Conservation (phyloP, 2,329 filamentous ascomycete species). For the Aspergillus fumigatiaffinis region DNA sequence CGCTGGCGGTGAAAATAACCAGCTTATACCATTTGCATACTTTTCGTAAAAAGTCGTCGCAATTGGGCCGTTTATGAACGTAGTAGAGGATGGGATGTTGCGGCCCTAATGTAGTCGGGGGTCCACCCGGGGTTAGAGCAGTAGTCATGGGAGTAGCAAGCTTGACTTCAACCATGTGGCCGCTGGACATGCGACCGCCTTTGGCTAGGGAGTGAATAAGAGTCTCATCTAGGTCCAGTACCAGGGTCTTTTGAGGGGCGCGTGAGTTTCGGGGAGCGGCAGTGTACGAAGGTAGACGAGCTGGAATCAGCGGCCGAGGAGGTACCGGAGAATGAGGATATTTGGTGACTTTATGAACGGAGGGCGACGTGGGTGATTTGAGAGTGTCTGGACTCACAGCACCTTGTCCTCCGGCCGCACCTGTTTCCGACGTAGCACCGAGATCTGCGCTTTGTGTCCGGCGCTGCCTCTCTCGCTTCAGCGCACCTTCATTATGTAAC, state of each 20-base stretch:
- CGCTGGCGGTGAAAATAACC: conserved; percentile 92
- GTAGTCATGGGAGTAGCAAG: conserved; percentile 48
- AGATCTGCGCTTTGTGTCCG: conserved; percentile 30
- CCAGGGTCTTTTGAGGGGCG: conserved; percentile 81
- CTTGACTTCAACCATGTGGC: conserved; percentile 98
- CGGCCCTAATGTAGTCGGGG: conserved; percentile 65
- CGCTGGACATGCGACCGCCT: conserved; percentile 89
- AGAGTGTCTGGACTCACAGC: conserved; percentile 70
- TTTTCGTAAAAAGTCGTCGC: conserved; percentile 92
- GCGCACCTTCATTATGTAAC: conserved; percentile 72
- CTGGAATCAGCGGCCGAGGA: conserved; percentile 83
- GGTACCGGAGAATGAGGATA: conserved; percentile 89
- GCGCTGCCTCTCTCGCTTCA: conserved; percentile 61
- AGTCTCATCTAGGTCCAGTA: conserved; percentile 94
- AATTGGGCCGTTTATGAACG: conserved; percentile 95
- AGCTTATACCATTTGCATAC: conserved; percentile 98
- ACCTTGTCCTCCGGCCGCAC: conserved; percentile 25
- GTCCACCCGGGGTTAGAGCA: conserved; percentile 45
- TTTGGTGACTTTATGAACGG: conserved; percentile 66
- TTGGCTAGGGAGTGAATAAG: conserved; percentile 98
- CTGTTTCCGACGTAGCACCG: conserved; percentile 21
- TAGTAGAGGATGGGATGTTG: conserved; percentile 98
- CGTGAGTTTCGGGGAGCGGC: conserved; percentile 39
- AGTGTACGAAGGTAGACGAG: conserved; percentile 83
- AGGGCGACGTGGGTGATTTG: conserved; percentile 88